phyloP scores from a whole-genome alignment of 345 rosid genomes.

The Cardamine occulta region DNA sequence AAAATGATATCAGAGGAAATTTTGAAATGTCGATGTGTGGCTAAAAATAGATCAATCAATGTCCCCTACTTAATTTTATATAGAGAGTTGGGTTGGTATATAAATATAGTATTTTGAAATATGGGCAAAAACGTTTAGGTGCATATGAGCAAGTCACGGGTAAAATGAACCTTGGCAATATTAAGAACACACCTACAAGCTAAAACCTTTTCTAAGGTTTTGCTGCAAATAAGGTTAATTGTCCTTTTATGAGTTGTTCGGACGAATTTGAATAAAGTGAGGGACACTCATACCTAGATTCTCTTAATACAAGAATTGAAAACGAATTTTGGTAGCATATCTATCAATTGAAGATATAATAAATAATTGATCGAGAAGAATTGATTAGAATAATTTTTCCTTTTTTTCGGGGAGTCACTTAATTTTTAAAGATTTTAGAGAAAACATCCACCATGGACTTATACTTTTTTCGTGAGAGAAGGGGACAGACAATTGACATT shows the following conservation, averaged over 20 bases:
- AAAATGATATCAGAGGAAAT: neutral
- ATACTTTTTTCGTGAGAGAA: neutral
- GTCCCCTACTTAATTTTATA: neutral
- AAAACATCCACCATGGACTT: slow-evolving; percentile 27
- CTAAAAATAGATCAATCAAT: slow-evolving; percentile 7
- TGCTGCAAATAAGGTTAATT: slow-evolving; percentile 15
- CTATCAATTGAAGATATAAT: neutral
- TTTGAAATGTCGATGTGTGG: slow-evolving; percentile 12
- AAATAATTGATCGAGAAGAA: neutral
- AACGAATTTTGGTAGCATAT: neutral
- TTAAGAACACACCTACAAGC: slow-evolving; percentile 33
- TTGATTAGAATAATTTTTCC: neutral
- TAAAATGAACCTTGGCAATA: slow-evolving; percentile 21
- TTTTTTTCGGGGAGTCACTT: neutral
- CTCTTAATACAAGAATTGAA: slow-evolving; percentile 7
- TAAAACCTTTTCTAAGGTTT: slow-evolving; percentile 17
- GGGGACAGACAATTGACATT: slow-evolving; percentile 9
- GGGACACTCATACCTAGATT: neutral
- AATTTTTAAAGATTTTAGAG: neutral
- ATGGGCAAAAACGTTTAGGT: slow-evolving; percentile 23
- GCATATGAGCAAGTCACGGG: slow-evolving; percentile 36
- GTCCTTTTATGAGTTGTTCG: slow-evolving; percentile 26
- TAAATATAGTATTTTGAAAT: neutral
- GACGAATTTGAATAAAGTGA: neutral
- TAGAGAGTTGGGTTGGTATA: neutral